Evolutionary conservation across 106 monocot genomes (phyloP).

Genomic region (Phalaenopsis equestris): DNA sequence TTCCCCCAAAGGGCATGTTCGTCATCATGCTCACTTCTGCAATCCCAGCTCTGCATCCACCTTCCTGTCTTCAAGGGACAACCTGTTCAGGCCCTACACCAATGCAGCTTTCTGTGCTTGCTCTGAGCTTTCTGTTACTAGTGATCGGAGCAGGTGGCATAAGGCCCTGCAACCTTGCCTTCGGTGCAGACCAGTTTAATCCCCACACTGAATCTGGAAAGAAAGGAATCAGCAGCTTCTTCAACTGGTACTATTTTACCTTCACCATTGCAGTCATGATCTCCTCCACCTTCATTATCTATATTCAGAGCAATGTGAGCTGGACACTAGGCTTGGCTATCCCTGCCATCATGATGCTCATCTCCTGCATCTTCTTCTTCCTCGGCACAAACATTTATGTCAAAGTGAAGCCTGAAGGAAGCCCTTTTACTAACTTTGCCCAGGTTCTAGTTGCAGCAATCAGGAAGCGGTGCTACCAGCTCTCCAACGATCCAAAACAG

Average conservation of each 20-base stretch:
- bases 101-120: constrained; percentile 26
- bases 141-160: constrained; percentile 68
- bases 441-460: constrained; percentile 31
- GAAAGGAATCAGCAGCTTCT: constrained; percentile 71
- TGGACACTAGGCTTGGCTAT: constrained; percentile 72
- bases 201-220: constrained; percentile 39
- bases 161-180: constrained; percentile 72
- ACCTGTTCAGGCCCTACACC: constrained; percentile 16
- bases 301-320: constrained; percentile 63
- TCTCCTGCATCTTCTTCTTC: constrained; percentile 54
- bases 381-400: constrained; percentile 50
- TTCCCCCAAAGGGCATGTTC: constrained; percentile 31
- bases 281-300: constrained; percentile 61
- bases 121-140: constrained; percentile 24
- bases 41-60: constrained; percentile 46
- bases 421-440: constrained; percentile 46
- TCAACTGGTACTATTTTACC: constrained; percentile 89
- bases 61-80: constrained; percentile 18
- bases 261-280: constrained; percentile 57
- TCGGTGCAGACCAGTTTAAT: constrained; percentile 80
- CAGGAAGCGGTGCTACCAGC: constrained; percentile 13
- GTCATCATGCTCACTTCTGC: constrained; percentile 38
- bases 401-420: constrained; percentile 55
- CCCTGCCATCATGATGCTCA: constrained; percentile 53
- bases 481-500: constrained; percentile 3